phyloP scores from a whole-genome alignment of 2,329 filamentous ascomycete species.

The Colletotrichum sp. region DNA sequence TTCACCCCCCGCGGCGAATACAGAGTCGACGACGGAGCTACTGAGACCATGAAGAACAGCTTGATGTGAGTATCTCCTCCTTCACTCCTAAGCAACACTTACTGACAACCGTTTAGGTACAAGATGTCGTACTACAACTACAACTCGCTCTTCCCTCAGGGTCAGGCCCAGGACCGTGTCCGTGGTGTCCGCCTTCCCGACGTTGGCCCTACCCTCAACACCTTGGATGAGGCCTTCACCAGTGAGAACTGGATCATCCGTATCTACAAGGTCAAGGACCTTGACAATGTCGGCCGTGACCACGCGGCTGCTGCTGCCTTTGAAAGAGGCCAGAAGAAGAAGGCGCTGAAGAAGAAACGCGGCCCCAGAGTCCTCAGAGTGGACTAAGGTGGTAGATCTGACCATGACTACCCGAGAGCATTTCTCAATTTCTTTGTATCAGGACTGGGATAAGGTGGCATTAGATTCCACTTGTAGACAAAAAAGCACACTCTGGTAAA shows the following conservation, averaged over 20 bases:
- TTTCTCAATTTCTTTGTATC: constrained; percentile 17
- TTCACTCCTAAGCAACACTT: constrained; percentile 7
- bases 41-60: constrained; percentile 98
- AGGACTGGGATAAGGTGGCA: constrained; percentile 14
- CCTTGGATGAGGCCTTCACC: constrained; percentile 95
- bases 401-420: neutral
- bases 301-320: constrained; percentile 74
- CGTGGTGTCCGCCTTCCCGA: constrained; percentile 82
- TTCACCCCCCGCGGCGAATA: constrained; percentile 96
- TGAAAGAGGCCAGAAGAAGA: constrained; percentile 83
- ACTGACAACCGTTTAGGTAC: constrained; percentile 70
- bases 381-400: constrained; percentile 56
- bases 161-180: constrained; percentile 90
- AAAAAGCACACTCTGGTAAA: constrained; percentile 33
- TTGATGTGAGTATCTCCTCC: constrained; percentile 76
- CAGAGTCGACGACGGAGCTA: constrained; percentile 89
- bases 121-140: constrained; percentile 99
- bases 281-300: constrained; percentile 93
- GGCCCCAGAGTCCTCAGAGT: constrained; percentile 75
- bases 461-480: constrained; percentile 29
- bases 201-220: constrained; percentile 83
- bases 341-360: constrained; percentile 74
- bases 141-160: constrained; percentile 86
- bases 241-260: constrained; percentile 99
- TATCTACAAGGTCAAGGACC: constrained; percentile 99